Evolutionary conservation across 139 green algal species (phyloP).

Genomic region (Nannochloris sp.): DNA sequence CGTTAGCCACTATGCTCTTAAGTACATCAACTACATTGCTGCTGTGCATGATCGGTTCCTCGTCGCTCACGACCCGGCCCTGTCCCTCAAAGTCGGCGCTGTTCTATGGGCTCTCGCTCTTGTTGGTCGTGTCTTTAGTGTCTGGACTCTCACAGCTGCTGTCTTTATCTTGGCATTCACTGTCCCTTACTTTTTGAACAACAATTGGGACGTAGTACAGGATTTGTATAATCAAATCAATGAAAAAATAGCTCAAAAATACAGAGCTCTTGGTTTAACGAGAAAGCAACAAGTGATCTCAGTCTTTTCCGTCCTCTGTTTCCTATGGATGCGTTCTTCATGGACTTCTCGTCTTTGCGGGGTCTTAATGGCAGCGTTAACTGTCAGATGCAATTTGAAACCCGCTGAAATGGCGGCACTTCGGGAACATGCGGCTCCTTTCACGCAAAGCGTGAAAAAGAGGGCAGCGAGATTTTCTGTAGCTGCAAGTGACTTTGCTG

Average conservation of each 20-base stretch:
- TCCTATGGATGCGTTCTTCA: slow-evolving; percentile 7
- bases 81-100: slow-evolving; percentile 8
- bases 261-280: slow-evolving; percentile 23
- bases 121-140: slow-evolving; percentile 16
- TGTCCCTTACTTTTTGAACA: slow-evolving; percentile 1
- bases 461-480: background rate
- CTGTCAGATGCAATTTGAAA: slow-evolving; percentile 31
- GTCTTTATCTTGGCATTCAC: slow-evolving; percentile 22
- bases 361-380: slow-evolving; percentile 25
- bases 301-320: slow-evolving; percentile 7
- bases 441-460: background rate
- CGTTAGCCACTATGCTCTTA: background rate
- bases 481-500: slow-evolving; percentile 20
- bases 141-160: slow-evolving; percentile 17
- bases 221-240: background rate
- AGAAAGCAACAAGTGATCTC: slow-evolving; percentile 15
- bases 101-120: slow-evolving; percentile 19
- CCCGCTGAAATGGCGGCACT: slow-evolving; percentile 18
- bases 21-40: background rate
- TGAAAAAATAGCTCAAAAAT: background rate
- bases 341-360: slow-evolving; percentile 24
- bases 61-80: slow-evolving; percentile 8
- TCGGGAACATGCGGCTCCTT: background rate
- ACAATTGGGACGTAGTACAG: background rate
- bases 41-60: slow-evolving; percentile 10